These are phyloP conservation scores for Aspergillus hancockii DNA, from an alignment of 495 filamentous ascomycete species.

Conservation along the genomic window DNA sequence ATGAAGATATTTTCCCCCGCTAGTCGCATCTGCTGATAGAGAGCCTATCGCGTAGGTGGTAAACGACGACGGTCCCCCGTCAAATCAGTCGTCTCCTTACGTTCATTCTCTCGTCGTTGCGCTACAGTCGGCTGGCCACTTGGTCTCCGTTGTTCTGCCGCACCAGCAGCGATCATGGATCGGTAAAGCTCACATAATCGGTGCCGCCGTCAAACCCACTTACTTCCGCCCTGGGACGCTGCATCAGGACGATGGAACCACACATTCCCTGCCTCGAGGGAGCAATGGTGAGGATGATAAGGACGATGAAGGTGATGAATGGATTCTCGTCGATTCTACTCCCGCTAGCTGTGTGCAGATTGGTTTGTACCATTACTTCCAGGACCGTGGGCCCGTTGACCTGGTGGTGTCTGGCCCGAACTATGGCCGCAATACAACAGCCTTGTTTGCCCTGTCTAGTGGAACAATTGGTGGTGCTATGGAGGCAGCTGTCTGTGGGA, in stretches of 20 bases:
- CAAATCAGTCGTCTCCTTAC: slow-evolving; percentile 86
- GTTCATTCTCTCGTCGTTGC: slow-evolving; percentile 80
- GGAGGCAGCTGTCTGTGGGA: slow-evolving; percentile 84
- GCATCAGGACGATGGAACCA: slow-evolving; percentile 67
- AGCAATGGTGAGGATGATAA: slow-evolving; percentile 54
- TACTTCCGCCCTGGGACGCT: slow-evolving; percentile 77
- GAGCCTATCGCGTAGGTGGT: slow-evolving; percentile 58
- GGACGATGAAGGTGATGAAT: slow-evolving; percentile 71
- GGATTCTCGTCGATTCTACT: slow-evolving; percentile 88
- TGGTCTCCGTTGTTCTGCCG: slow-evolving; percentile 85
- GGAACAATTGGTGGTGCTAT: slow-evolving; percentile 91
- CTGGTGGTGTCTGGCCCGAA: slow-evolving; percentile 90
- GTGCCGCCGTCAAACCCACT: slow-evolving; percentile 78
- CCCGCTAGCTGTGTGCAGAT: slow-evolving; percentile 89
- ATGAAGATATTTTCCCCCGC: background rate
- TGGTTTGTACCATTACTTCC: slow-evolving; percentile 84
- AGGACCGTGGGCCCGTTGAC: slow-evolving; percentile 74
- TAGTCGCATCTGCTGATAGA: background rate
- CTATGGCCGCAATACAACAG: slow-evolving; percentile 91
- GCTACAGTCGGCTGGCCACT: slow-evolving; percentile 76
- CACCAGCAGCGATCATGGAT: slow-evolving; percentile 96
- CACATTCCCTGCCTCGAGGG: slow-evolving; percentile 53
- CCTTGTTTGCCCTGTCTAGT: slow-evolving; percentile 83
- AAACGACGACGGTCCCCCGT: slow-evolving; percentile 97
- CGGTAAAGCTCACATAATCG: slow-evolving; percentile 92